phyloP scores from a whole-genome alignment of 352 stramenopile species.

The Pelagophyceae sp. region DNA sequence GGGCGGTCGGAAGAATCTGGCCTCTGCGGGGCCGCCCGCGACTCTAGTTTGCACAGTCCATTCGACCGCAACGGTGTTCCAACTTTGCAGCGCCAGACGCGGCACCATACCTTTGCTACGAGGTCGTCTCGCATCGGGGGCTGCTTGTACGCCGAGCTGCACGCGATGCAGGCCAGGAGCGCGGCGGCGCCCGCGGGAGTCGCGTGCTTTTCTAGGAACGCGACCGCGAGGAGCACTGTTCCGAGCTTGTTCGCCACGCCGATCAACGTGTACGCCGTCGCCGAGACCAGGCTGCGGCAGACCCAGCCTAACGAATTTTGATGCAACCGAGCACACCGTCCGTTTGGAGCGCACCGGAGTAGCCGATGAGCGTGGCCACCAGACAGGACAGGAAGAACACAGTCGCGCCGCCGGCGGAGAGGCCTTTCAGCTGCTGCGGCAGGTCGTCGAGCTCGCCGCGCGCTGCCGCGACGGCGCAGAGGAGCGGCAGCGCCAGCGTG shows the following conservation, averaged over 20 bases:
- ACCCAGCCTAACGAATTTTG: constrained; percentile 48
- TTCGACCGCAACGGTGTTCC: no score
- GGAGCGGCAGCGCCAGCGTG: not conserved
- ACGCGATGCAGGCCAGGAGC: constrained; percentile 47
- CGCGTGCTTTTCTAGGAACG: constrained; percentile 70
- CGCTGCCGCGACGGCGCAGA: not conserved
- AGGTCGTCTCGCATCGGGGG: not conserved
- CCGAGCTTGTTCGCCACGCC: constrained; percentile 70
- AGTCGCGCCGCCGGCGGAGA: constrained; percentile 18
- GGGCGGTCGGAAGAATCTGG: no score
- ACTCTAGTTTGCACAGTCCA: no score
- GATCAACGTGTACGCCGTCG: constrained; percentile 56
- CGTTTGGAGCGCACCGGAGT: constrained; percentile 23
- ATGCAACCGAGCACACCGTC: not conserved
- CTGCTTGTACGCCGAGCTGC: constrained; percentile 10
- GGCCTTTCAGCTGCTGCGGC: not conserved
- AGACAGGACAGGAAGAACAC: constrained; percentile 45
- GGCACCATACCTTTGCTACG: no score
- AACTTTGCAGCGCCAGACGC: not conserved
- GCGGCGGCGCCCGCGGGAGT: constrained; percentile 44
- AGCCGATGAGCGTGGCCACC: constrained; percentile 61
- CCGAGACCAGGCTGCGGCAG: constrained; percentile 56
- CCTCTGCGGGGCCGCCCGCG: no score
- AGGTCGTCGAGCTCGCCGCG: constrained; percentile 16
- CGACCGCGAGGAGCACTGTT: constrained; percentile 60